A percentile compares a stretch with the other conserved stretches of the same genome.
These are phyloP conservation scores for Pyrenophora teres DNA, from an alignment of 2,329 filamentous ascomycete species.

Conservation along the genomic window DNA sequence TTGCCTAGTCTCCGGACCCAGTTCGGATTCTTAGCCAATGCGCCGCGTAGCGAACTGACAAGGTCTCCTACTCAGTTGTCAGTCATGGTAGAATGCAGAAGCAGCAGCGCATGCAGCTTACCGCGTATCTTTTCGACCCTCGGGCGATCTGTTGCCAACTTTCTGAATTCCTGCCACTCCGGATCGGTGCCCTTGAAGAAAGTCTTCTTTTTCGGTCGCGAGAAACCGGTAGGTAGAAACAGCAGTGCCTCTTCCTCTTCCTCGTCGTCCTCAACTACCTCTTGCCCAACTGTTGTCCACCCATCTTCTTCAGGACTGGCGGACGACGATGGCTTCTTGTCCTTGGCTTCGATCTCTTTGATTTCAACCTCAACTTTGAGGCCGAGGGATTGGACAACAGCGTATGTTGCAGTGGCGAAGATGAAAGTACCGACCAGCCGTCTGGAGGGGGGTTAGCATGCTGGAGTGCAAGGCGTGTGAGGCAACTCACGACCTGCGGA, in stretches of 20 bases:
- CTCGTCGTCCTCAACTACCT: conserved; percentile 40
- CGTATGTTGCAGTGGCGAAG: conserved; percentile 25
- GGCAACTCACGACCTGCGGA: conserved; percentile 41
- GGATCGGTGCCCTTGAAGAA: conserved; percentile 59
- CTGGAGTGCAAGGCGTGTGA: not conserved
- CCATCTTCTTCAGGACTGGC: conserved; percentile 13
- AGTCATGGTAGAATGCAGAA: conserved; percentile 1
- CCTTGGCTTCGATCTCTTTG: conserved; percentile 22
- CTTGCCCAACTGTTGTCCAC: conserved; percentile 21
- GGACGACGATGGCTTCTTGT: conserved; percentile 7
- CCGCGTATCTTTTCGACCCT: conserved; percentile 48
- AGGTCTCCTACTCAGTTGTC: conserved; percentile 41
- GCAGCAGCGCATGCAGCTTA: conserved; percentile 15
- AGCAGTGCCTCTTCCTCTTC: conserved; percentile 39
- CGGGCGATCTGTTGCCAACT: conserved; percentile 50
- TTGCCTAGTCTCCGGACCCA: conserved; percentile 44
- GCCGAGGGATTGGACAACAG: conserved; percentile 29
- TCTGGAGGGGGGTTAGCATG: conserved; percentile 22
- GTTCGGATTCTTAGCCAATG: conserved; percentile 35
- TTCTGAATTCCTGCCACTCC: conserved; percentile 58
- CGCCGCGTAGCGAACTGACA: conserved; percentile 40
- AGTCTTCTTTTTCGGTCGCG: conserved; percentile 45
- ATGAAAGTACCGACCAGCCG: conserved; percentile 32
- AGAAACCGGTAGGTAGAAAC: conserved; percentile 57
- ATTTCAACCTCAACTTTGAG: conserved; percentile 32